A percentile compares a stretch with the other conserved stretches of the same genome.
Conservation (phyloP, 2,329 filamentous ascomycete genomes). For the Exophiala phaeomuriformis region DNA sequence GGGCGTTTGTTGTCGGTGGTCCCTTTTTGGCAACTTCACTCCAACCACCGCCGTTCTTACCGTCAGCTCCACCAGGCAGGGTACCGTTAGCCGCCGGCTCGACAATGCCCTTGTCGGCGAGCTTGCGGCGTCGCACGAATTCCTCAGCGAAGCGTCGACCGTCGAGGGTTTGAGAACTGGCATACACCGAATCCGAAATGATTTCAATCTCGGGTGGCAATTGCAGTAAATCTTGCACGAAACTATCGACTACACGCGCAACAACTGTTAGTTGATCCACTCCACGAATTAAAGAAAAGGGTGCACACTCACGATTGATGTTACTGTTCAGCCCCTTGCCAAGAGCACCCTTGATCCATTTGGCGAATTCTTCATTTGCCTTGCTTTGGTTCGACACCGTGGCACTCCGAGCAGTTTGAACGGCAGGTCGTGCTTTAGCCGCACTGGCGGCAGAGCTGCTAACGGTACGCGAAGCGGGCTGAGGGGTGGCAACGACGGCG, state of each 20-base stretch:
- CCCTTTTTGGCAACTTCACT: constrained; percentile 97
- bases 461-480: constrained; percentile 41
- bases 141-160: constrained; percentile 90
- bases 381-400: constrained; percentile 44
- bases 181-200: constrained; percentile 85
- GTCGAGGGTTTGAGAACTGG: constrained; percentile 80
- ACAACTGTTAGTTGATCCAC: background rate
- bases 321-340: constrained; percentile 62
- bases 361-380: constrained; percentile 86
- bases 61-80: constrained; percentile 36
- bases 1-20: constrained; percentile 42
- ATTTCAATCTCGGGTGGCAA: constrained; percentile 72
- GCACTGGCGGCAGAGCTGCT: constrained; percentile 36
- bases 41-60: constrained; percentile 64
- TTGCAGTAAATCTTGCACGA: constrained; percentile 66
- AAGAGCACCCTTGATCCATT: constrained; percentile 79
- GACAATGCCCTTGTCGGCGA: constrained; percentile 84
- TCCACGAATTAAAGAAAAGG: background rate
- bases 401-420: constrained; percentile 43
- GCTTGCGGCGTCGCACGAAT: constrained; percentile 84
- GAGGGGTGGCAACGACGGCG: constrained; percentile 43
- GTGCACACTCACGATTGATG: constrained; percentile 53
- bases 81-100: constrained; percentile 52
- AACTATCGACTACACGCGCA: constrained; percentile 59
- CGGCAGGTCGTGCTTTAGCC: constrained; percentile 48